Evolutionary conservation across 23 red algal species (phyloP), one percentile per base, ranked within the genome.

Genomic region (Agarophyton chilense): DNA sequence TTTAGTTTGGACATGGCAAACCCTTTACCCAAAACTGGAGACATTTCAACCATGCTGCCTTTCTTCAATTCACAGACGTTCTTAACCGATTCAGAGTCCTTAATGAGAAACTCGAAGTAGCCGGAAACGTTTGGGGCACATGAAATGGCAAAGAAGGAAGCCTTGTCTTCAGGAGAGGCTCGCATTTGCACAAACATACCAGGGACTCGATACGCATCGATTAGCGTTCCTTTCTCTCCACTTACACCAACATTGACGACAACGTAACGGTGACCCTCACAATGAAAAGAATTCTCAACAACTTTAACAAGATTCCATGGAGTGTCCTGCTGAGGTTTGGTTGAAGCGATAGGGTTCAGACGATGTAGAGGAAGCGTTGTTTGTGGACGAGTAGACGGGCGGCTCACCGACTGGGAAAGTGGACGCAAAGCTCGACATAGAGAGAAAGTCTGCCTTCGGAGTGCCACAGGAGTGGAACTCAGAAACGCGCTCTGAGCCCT

Each of bases 21-120:
- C 28, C 93, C 93, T 63, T 95, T 95, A 0, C 93, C 93, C 65
- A 62, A 72, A 36, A 95, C 86, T 22, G 93, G 93, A 10, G 60
- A 61, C 51, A 90, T 91, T 13, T 90, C 54, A 43, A 95, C 80
- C 70, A 44, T 19, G 31, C 75, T 87, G 32, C 93, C 93, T 38
- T 67, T 29, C 72, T 74, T 55, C 11, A 91, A 17, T 2, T 47
- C 65, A 21, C 46, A 63, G 6, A 95, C 36, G 65, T 71, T 85
- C 60, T 51, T 52, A 2, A 86, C 63, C 21, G 24, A 22, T 19
- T 91, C 87, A 2, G 77, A 44, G 25, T 95, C 88, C 65, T 95
- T 95, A 42, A 95, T 84, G 39, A 95, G 58, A 79, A 95, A 95
- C 87, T 95, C 93, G 80, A 95, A 95, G 42, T 74, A 57, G 11